These are phyloP conservation scores for Pecoramyces ruminantium DNA, from an alignment of 192 early-diverging fungal species.

Conservation along the genomic window DNA sequence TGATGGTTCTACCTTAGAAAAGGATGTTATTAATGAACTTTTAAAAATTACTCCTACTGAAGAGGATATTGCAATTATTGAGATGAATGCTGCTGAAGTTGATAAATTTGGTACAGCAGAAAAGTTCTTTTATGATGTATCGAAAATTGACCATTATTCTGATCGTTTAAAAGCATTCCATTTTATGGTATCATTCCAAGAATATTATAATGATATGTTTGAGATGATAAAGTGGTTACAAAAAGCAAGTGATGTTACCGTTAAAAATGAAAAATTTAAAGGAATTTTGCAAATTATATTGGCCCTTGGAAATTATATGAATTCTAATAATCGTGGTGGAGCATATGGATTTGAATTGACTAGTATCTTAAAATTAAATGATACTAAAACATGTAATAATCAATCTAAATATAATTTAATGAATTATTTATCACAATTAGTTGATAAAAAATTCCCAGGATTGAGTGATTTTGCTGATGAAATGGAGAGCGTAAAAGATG, in stretches of 20 bases:
- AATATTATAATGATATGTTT: not conserved
- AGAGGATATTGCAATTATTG: not conserved
- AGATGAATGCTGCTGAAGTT: not conserved
- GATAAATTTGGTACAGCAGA: not conserved
- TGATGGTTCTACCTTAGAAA: not conserved
- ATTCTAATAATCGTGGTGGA: conserved; percentile 1
- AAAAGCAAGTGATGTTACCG: not conserved
- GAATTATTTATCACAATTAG: not conserved
- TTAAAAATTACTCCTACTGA: not conserved
- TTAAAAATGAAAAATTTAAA: not conserved
- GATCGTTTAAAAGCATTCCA: not conserved
- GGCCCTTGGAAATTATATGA: conserved; percentile 2
- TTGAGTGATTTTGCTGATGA: not conserved
- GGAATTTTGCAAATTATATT: conserved; percentile 1
- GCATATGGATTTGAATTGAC: conserved; percentile 1
- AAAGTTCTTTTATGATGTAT: not conserved
- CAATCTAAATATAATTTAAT: not conserved
- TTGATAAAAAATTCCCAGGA: not conserved
- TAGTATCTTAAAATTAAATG: not conserved
- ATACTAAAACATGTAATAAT: not conserved
- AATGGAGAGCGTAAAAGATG: not conserved
- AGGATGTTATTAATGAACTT: not conserved
- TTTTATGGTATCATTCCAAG: not conserved
- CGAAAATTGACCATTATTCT: not conserved
- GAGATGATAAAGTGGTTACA: not conserved